These are phyloP conservation scores for Typha latifolia DNA, from an alignment of 176 grass and related monocot species.

Conservation along the genomic window DNA sequence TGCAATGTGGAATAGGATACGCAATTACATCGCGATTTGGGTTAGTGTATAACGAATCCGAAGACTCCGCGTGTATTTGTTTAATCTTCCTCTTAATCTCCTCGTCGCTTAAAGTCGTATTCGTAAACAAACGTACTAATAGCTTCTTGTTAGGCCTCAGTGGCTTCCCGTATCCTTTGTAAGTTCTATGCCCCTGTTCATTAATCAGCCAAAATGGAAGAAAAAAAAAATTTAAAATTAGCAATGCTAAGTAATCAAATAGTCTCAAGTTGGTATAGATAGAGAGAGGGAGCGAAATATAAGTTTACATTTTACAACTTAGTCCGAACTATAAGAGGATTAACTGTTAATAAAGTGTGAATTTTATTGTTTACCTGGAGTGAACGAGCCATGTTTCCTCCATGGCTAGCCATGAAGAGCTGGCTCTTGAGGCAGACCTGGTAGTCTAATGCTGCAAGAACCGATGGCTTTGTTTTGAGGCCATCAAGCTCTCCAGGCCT, in stretches of 20 bases:
- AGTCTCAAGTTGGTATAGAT: no score
- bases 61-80: constrained; percentile 12
- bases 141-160: constrained; percentile 33
- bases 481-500: constrained; percentile 9
- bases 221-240: neutral
- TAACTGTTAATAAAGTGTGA: no score
- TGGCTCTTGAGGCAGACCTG: constrained; percentile 26
- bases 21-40: constrained; percentile 26
- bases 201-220: neutral
- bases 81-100: constrained; percentile 17
- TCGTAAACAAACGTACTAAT: constrained; percentile 20
- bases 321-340: no score
- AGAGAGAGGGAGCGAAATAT: no score
- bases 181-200: constrained; percentile 30
- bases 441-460: constrained; percentile 39
- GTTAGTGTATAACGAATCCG: neutral
- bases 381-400: constrained; percentile 39
- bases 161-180: constrained; percentile 28
- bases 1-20: constrained; percentile 28
- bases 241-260: no score
- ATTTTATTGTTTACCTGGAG: constrained; percentile 26
- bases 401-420: constrained; percentile 36
- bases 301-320: no score
- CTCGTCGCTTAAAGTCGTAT: neutral
- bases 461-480: constrained; percentile 17